Evolutionary conservation across 2,329 filamentous ascomycete genomes (phyloP), one percentile per base, ranked within the genome.

Genomic region (Diplodia mutila): DNA sequence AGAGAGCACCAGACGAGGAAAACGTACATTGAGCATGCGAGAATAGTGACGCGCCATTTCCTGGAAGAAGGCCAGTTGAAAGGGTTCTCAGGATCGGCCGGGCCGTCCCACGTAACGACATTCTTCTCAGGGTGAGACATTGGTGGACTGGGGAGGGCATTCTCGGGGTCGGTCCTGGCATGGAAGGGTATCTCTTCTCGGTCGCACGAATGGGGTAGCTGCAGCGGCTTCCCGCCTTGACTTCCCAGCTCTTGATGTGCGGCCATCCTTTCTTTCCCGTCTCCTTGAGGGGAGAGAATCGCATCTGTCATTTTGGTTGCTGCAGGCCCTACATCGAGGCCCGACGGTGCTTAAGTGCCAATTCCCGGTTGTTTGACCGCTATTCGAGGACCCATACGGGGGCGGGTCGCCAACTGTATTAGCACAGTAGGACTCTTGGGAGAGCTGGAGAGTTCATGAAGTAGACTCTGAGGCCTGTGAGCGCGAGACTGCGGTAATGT

Each of bases 11-110:
- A 29, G 14, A 21, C 8, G 23, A 4, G 46, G 23, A 6, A 21
- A 9, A 64, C 61, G 32, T 53, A 54, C 39, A 73, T 75, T n/a
- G 75, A 69, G 16, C 79, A 71, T 14, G 74, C 73, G 18, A 75
- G 70, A 12, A 71, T 66, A 29, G 77, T 76, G 12, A 78, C 72
- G n/a, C 76, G 67, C 75, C 77, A 77, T 73, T 80, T 80, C 16
- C 72, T 71, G 8, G 65, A 37, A 12, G 68, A 63, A 21, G 70
- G 72, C 77, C 77, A 80, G 63, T 78, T 78, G 70, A 74, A 75
- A 12, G 61, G 61, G 23, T 65, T 54, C 25, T 53, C 61, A 3
- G 61, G 61, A 34, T 65, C 61, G 4, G 18, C 14, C 2, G 49
- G 61, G 32, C 61, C 61, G n/a, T 65, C 34, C 61, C 61, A 65